phyloP scores from a whole-genome alignment of 768 basidiomycete species.

The Tylopilus subfusipes region DNA sequence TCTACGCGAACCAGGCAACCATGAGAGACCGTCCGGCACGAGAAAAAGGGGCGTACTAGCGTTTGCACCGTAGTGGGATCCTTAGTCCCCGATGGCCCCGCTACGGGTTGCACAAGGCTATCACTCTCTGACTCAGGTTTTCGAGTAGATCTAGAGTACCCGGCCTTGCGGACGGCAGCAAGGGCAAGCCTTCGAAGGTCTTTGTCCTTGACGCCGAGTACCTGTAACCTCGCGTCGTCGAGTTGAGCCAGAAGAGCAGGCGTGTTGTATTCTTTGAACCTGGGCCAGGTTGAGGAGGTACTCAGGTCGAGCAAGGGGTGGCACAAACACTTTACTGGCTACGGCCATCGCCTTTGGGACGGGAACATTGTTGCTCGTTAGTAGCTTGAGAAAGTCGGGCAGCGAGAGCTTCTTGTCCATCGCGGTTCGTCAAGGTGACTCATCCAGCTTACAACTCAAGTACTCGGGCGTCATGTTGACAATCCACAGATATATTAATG shows the following conservation, averaged over 20 bases:
- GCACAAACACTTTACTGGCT: conserved; percentile 63
- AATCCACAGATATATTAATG: conserved; percentile 8
- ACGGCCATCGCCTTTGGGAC: conserved; percentile 66
- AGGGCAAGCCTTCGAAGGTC: conserved; percentile 61
- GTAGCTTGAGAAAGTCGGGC: conserved; percentile 62
- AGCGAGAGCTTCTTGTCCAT: conserved; percentile 50
- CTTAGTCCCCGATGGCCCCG: conserved; percentile 11
- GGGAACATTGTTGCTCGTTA: conserved; percentile 55
- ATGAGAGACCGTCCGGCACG: too few species aligned
- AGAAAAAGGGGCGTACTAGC: conserved; percentile 25
- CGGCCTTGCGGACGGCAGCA: conserved; percentile 58
- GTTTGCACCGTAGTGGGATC: conserved; percentile 25
- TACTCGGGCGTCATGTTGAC: not conserved
- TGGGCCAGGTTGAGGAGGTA: conserved; percentile 30
- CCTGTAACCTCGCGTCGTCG: conserved; percentile 55
- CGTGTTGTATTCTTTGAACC: conserved; percentile 71
- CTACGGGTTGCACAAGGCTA: not conserved
- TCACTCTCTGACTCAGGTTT: conserved; percentile 16
- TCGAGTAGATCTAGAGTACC: conserved; percentile 38
- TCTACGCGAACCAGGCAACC: too few species aligned
- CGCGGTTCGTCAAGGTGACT: not conserved
- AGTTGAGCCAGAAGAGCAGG: conserved; percentile 53
- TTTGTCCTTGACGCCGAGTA: conserved; percentile 58
- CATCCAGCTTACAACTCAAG: not conserved
- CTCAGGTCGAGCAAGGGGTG: not conserved